Conservation (phyloP, 805 yeast genomes). For the Zygoascus bituminiphila region DNA sequence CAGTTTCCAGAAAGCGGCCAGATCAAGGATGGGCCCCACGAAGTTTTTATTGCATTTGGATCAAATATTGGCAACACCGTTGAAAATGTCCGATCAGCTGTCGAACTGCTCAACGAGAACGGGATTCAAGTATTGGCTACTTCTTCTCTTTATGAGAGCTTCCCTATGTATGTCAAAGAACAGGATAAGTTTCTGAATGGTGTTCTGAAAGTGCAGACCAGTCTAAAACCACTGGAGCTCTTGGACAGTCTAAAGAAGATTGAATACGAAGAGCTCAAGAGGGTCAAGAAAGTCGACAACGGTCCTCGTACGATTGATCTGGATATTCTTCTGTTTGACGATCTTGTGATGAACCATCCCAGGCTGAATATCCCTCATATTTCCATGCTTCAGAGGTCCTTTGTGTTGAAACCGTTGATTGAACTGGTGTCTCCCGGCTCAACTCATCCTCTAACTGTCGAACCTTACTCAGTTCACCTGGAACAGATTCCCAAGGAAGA, state of each 20-base stretch:
- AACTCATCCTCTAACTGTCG: slow-evolving; percentile 80
- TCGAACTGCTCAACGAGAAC: slow-evolving; percentile 37
- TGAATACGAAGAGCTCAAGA: slow-evolving; percentile 60
- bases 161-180: slow-evolving; percentile 82
- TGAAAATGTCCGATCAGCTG: slow-evolving; percentile 49
- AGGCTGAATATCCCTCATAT: slow-evolving; percentile 76
- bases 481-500: slow-evolving; percentile 40
- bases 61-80: slow-evolving; percentile 73
- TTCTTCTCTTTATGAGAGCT: slow-evolving; percentile 77
- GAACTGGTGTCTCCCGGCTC: slow-evolving; percentile 63
- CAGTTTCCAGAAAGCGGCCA: slow-evolving; percentile 18
- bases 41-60: slow-evolving; percentile 79
- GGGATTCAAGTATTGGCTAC: slow-evolving; percentile 46
- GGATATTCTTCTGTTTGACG: slow-evolving; percentile 72
- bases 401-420: slow-evolving; percentile 82
- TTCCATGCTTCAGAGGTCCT: slow-evolving; percentile 79
- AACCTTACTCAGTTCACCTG: slow-evolving; percentile 64
- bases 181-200: slow-evolving; percentile 85
- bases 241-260: slow-evolving; percentile 57
- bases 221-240: slow-evolving; percentile 54
- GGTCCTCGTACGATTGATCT: slow-evolving; percentile 91
- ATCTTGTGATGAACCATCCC: slow-evolving; percentile 43
- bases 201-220: slow-evolving; percentile 58
- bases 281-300: slow-evolving; percentile 75
- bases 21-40: slow-evolving; percentile 30